A percentile compares a stretch with the other conserved stretches of the same genome.
Conservation (phyloP, 2,329 filamentous ascomycete genomes). For the Aspergillus persii region DNA sequence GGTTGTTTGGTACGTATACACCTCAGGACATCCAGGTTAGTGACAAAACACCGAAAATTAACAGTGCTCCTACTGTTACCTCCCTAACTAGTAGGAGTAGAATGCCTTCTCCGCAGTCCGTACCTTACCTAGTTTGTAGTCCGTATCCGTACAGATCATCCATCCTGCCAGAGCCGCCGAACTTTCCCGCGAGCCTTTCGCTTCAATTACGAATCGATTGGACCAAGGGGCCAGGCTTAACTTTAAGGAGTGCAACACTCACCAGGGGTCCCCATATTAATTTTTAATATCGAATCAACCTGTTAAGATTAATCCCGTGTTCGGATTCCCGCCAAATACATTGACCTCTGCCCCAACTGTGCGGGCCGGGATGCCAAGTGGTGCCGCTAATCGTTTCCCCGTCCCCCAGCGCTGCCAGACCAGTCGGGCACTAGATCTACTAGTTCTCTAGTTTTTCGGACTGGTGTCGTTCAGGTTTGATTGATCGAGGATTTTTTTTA, state of each 20-base stretch:
- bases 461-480: neutral
- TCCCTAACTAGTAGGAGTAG: too few species aligned
- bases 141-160: neutral
- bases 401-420: slow-evolving; percentile 5
- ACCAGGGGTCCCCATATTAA: neutral
- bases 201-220: neutral
- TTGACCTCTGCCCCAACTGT: neutral
- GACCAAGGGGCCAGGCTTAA: too few species aligned
- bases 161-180: neutral
- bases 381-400: slow-evolving; percentile 7
- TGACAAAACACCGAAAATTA: too few species aligned
- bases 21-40: too few species aligned
- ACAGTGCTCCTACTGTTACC: too few species aligned
- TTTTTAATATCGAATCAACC: neutral
- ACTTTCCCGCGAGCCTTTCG: neutral
- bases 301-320: neutral
- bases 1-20: neutral
- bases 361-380: neutral
- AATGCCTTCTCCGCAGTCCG: too few species aligned
- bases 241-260: neutral
- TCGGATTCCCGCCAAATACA: neutral
- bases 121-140: neutral
- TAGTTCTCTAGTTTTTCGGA: neutral
- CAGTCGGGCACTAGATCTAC: slow-evolving; percentile 12
- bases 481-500: neutral